phyloP scores from a whole-genome alignment of 768 basidiomycete species.

The Hortiboletus campestris region DNA sequence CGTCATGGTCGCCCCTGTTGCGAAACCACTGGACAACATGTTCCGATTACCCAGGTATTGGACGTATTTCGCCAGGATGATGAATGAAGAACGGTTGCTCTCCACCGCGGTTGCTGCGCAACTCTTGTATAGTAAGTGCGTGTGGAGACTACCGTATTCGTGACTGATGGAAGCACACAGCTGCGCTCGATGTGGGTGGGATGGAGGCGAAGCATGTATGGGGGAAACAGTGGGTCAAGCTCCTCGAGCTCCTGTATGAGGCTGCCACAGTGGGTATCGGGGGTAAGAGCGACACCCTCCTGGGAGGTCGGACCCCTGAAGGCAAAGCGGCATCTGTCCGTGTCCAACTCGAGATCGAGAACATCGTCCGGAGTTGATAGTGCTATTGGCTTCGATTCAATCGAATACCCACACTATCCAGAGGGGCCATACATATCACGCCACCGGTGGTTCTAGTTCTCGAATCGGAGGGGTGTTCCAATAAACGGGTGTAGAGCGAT shows the following conservation, averaged over 20 bases:
- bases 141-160: not conserved
- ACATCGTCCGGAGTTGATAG: conserved; percentile 42
- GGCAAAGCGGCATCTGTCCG: conserved; percentile 64
- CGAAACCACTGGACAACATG: conserved; percentile 39
- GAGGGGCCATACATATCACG: conserved; percentile 11
- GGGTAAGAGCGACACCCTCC: conserved; percentile 30
- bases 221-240: conserved; percentile 79
- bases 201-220: conserved; percentile 56
- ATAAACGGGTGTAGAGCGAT: conserved; percentile 14
- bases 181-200: conserved; percentile 71
- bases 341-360: conserved; percentile 64
- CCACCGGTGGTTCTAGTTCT: conserved; percentile 12
- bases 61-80: conserved; percentile 68
- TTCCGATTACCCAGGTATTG: conserved; percentile 68
- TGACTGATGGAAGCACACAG: conserved; percentile 36
- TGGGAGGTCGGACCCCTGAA: conserved; percentile 62
- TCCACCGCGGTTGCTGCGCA: conserved; percentile 61
- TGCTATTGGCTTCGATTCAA: conserved; percentile 8
- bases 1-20: conserved; percentile 47
- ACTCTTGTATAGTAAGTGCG: conserved; percentile 56
- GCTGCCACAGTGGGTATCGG: conserved; percentile 57
- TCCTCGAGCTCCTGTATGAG: conserved; percentile 64
- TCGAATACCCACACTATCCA: not conserved
- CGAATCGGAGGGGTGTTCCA: not conserved
- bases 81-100: conserved; percentile 50